phyloP scores from a whole-genome alignment of 768 basidiomycete species.

The Suillus brevipes region DNA sequence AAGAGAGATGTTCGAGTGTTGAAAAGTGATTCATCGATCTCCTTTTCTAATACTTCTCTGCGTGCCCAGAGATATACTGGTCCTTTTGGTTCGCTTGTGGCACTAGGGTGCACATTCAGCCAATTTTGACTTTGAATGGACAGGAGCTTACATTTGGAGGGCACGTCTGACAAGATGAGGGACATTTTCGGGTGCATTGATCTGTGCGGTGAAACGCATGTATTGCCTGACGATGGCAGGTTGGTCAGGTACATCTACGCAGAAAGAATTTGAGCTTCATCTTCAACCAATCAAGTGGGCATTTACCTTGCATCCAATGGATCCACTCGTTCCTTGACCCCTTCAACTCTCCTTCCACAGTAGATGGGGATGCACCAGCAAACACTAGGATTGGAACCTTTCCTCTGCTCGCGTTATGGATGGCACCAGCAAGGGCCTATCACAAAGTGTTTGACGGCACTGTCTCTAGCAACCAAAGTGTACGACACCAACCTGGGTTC shows the following conservation, averaged over 20 bases:
- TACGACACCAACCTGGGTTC: slow-evolving; percentile 51
- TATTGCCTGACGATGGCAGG: slow-evolving; percentile 71
- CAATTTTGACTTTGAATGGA: neutral
- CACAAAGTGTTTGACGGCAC: neutral
- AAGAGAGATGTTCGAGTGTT: slow-evolving; percentile 26
- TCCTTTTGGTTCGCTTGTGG: slow-evolving; percentile 68
- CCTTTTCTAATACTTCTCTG: slow-evolving; percentile 70
- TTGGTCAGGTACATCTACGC: slow-evolving; percentile 68
- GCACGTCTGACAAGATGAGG: slow-evolving; percentile 55
- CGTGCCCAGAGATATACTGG: slow-evolving; percentile 76
- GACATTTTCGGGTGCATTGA: slow-evolving; percentile 53
- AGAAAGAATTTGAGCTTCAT: neutral
- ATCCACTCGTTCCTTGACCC: slow-evolving; percentile 75
- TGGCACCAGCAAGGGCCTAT: slow-evolving; percentile 66
- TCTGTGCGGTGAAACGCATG: slow-evolving; percentile 66
- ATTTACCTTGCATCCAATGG: slow-evolving; percentile 66
- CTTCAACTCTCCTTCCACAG: slow-evolving; percentile 52
- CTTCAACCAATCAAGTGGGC: neutral
- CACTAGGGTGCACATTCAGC: slow-evolving; percentile 38
- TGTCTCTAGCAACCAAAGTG: neutral
- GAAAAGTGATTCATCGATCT: slow-evolving; percentile 44
- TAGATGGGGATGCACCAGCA: slow-evolving; percentile 68
- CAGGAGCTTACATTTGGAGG: slow-evolving; percentile 55
- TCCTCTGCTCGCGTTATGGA: slow-evolving; percentile 69
- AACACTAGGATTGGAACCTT: slow-evolving; percentile 68